Percentiles rank a stretch among this genome's conserved stretches.
phyloP scores from a whole-genome alignment of 306 rosid genomes.

The Malus sylvestris region DNA sequence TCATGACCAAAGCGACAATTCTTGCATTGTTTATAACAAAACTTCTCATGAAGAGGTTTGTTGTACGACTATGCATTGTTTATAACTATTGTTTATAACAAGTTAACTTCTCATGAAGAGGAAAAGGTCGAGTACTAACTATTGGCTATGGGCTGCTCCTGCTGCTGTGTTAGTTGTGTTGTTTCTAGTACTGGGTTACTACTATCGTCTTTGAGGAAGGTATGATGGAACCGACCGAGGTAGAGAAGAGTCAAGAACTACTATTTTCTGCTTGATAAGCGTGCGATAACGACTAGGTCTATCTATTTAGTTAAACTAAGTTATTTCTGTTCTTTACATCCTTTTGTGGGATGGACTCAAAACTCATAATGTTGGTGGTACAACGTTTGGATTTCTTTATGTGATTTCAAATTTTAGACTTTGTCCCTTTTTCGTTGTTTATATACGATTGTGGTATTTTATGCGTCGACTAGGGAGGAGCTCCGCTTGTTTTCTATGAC shows the following conservation, averaged over 20 bases:
- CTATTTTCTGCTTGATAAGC: slow-evolving; percentile 20
- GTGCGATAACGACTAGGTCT: slow-evolving; percentile 20
- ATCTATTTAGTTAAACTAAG: slow-evolving; percentile 32
- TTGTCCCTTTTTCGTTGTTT: too few relatives aligned
- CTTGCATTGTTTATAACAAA: too few relatives aligned
- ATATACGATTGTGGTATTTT: too few relatives aligned
- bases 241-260: slow-evolving; percentile 29
- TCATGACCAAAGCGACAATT: too few relatives aligned
- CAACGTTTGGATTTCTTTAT: too few relatives aligned
- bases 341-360: slow-evolving; percentile 35
- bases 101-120: slow-evolving; percentile 30
- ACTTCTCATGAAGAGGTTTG: too few relatives aligned
- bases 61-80: too few relatives aligned
- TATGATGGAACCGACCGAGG: not conserved
- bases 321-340: slow-evolving; percentile 46
- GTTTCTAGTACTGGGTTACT: too few relatives aligned
- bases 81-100: too few relatives aligned
- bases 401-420: too few relatives aligned
- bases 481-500: too few relatives aligned
- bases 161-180: slow-evolving; percentile 35
- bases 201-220: not conserved
- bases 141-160: slow-evolving; percentile 61
- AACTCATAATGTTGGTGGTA: slow-evolving; percentile 28
- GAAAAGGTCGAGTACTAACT: slow-evolving; percentile 50
- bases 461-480: too few relatives aligned